These are phyloP conservation scores for Didymella keratinophila DNA, from an alignment of 2,329 filamentous ascomycete species.

Conservation along the genomic window DNA sequence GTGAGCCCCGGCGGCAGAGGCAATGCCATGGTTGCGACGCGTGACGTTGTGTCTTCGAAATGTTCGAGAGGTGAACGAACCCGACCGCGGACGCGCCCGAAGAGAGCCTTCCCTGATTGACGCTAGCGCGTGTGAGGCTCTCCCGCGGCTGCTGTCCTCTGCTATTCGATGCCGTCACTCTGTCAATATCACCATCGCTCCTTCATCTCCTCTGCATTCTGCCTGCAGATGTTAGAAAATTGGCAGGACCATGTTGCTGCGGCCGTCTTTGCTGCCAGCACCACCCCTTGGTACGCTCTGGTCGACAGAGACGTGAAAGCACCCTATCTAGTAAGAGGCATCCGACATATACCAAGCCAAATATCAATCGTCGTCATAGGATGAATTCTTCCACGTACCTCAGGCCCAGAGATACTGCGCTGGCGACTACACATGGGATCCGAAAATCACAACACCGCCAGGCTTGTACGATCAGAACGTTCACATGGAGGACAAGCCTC, in stretches of 20 bases:
- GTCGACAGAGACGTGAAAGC: slow-evolving; percentile 61
- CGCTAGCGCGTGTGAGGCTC: slow-evolving; percentile 28
- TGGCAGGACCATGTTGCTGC: slow-evolving; percentile 39
- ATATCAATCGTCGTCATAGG: slow-evolving; percentile 58
- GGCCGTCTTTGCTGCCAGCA: slow-evolving; percentile 34
- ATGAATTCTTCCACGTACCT: slow-evolving; percentile 87
- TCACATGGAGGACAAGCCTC: not conserved
- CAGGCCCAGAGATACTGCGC: slow-evolving; percentile 89
- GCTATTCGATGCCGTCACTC: slow-evolving; percentile 16
- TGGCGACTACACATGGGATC: slow-evolving; percentile 80
- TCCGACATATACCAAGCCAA: not conserved
- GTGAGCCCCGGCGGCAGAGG: slow-evolving; percentile 72
- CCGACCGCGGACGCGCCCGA: slow-evolving; percentile 21
- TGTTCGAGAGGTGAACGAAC: slow-evolving; percentile 13
- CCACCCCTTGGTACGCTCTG: slow-evolving; percentile 37
- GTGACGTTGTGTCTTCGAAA: slow-evolving; percentile 27
- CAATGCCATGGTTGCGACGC: slow-evolving; percentile 62
- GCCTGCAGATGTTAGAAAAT: slow-evolving; percentile 14
- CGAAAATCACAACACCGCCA: slow-evolving; percentile 96
- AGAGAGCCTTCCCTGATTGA: slow-evolving; percentile 28
- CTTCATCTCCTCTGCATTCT: not conserved
- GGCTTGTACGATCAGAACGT: slow-evolving; percentile 64
- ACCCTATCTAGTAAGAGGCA: slow-evolving; percentile 63
- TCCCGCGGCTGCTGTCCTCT: slow-evolving; percentile 23
- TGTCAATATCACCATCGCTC: slow-evolving; percentile 4